Base-by-base conservation (phyloP, 345 rosid genomes). In the Gossypium sturtianum region DNA sequence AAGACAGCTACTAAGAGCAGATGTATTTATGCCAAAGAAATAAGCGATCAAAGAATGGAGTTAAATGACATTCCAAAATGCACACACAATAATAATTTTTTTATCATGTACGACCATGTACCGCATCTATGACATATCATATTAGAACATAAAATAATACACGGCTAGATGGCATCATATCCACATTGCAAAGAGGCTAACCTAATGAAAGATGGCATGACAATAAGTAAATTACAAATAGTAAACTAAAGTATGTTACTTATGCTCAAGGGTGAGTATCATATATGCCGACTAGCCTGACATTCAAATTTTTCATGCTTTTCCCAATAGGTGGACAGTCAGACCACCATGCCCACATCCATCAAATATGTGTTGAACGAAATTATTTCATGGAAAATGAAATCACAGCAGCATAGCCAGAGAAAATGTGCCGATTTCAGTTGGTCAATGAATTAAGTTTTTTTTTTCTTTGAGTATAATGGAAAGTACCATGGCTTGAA, bases 31-130 rank as follows among this genome's bases (percentile, higher is more conserved):
- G 41, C 41, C 71, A 47, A 66, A 20, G 54, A 11, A 66, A 66
- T 10, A 12, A 47, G 38, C 9, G 3, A 27, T 8, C 0, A 4
- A 66, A 66, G n/a, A 45, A 66, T 22, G 7, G 38, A 68, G 20
- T 23, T 67, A 48, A 63, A 66, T 45, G 34, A 4, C 49, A 70
- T 63, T 53, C 25, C 57, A 43, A 78, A 52, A 51, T 20, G n/a
- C 49, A 73, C 51, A 49, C 19, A 23, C 12, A 59, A 23, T 41
- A 53, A 62, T 11, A 27, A 70, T 12, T 29, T 34, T 52, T 27
- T 52, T 27, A 9, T 17, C 22, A 52, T 48, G 41, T 2, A 48
- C 8, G 0, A 23, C 20, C 29, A 15, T 23, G 10, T 23, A 23
- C 1, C 23, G 20, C n/a, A 47, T 15, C 71, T 47, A 23, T 67